Evolutionary conservation across 1,284 basidiomycete species (phyloP).

Genomic region (Boletus mariae): DNA sequence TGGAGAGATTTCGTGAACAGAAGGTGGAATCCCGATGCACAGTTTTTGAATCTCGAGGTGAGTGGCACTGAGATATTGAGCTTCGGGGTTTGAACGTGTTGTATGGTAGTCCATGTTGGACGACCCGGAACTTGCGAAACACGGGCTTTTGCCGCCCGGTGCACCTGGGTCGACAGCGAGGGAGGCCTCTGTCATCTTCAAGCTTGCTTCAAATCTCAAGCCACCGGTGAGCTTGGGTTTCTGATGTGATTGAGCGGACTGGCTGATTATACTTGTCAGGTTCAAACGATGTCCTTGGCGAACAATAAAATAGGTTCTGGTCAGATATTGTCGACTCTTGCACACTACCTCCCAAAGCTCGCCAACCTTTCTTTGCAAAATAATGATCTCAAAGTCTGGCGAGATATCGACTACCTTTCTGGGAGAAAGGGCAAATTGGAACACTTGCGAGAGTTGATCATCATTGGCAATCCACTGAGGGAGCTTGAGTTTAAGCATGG

Average conservation of each 20-base stretch:
- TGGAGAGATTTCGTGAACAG: constrained; percentile 70
- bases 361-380: constrained; percentile 79
- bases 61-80: constrained; percentile 19
- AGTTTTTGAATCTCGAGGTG: constrained; percentile 80
- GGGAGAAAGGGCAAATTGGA: constrained; percentile 57
- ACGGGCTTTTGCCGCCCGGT: constrained; percentile 67
- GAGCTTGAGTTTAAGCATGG: constrained; percentile 58
- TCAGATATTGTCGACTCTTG: constrained; percentile 51
- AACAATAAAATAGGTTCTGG: constrained; percentile 51
- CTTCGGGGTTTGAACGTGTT: constrained; percentile 29
- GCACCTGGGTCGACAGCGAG: constrained; percentile 52
- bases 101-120: constrained; percentile 48
- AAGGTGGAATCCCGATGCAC: constrained; percentile 63
- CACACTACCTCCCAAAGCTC: constrained; percentile 68
- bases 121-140: constrained; percentile 67
- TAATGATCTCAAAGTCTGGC: constrained; percentile 64
- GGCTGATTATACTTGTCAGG: constrained; percentile 38
- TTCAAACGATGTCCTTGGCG: constrained; percentile 74
- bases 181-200: constrained; percentile 81
- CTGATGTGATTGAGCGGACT: background rate
- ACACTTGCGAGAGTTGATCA: constrained; percentile 70
- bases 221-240: constrained; percentile 54
- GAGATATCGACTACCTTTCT: constrained; percentile 64
- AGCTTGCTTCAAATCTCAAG: constrained; percentile 73
- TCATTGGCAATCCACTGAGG: constrained; percentile 78